Base-by-base conservation (phyloP, 805 yeast genomes). In the Myxozyma monticola region DNA sequence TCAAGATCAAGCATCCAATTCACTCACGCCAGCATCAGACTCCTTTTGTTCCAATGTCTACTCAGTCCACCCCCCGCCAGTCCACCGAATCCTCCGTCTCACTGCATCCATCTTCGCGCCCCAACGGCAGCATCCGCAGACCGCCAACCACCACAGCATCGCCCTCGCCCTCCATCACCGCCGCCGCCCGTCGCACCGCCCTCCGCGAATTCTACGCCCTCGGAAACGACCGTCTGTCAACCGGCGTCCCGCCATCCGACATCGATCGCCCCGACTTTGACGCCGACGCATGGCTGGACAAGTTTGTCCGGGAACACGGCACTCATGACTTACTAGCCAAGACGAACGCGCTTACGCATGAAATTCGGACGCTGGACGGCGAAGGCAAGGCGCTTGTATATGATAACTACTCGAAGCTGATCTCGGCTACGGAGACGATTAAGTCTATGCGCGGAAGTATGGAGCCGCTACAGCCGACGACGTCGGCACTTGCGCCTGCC, bases 361-460 rank as follows among this genome's bases (percentile, higher is more conserved):
- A 61, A 33, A 49, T 60, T 22, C 42, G 54, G 22, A 47, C 60
- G 10, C 43, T 61, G 26, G 63, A 61, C 7, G 61, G 63, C 22
- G 64, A 61, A 38, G 60, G 59, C 14, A 61, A 61, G 31, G 61
- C 64, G 14, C 45, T 61, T 38, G 64, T 61, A 2, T 61, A 61
- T 39, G 60, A 61, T 31, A 61, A 61, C 41, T 61, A 61, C 39
- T 37, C 42, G 17, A 60, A 60, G 38, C 48, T 60, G 39, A 60
- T 60, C 35, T 33, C 59, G 18, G 64, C 63, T 4, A 48, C 61
- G 2, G 61, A 60, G 42, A 58, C 59, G 20, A 55, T 55, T 8
- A 45, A 47, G 42, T 28, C 37, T 31, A 55, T 55, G 60, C 38
- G 60, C 3, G 51, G 54, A 1, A 55, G 34, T 36, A 55, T 55